These are phyloP conservation scores for Colletotrichum acutatum DNA, from an alignment of 2,329 filamentous ascomycete genomes.

Conservation along the genomic window DNA sequence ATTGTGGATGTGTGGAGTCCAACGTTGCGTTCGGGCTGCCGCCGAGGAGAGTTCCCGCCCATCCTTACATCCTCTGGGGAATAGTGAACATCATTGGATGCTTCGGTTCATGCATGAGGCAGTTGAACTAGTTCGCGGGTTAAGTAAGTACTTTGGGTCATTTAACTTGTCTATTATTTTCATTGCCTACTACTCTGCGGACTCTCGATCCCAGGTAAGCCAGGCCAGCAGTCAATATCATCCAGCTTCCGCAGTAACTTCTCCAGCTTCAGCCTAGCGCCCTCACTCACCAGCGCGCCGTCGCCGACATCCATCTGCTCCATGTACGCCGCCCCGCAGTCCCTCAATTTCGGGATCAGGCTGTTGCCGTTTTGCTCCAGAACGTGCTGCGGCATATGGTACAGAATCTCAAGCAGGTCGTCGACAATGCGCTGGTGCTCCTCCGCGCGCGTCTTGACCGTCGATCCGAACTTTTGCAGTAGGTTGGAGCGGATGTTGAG, in stretches of 20 bases:
- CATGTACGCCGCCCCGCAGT: constrained; percentile 48
- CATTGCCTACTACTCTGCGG: constrained; percentile 11
- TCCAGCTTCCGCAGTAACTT: constrained; percentile 43
- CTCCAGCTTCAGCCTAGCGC: constrained; percentile 40
- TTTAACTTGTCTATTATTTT: neutral
- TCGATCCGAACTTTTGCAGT: constrained; percentile 44
- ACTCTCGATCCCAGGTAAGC: constrained; percentile 11
- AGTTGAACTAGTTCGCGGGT: neutral
- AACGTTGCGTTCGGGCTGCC: neutral
- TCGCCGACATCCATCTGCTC: constrained; percentile 36
- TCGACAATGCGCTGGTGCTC: constrained; percentile 48
- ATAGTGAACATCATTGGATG: neutral
- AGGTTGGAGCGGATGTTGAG: constrained; percentile 50
- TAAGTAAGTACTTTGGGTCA: neutral
- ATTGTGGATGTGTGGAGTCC: constrained; percentile 26
- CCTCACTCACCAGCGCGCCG: constrained; percentile 28
- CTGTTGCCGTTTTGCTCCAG: constrained; percentile 48
- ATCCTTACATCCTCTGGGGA: neutral
- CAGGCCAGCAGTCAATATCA: constrained; percentile 46
- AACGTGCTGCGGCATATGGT: constrained; percentile 46
- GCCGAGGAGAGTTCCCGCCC: neutral
- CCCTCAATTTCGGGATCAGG: constrained; percentile 49
- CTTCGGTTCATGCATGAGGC: neutral
- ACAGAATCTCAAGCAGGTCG: constrained; percentile 48
- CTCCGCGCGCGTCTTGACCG: constrained; percentile 3